Conservation (phyloP, 352 stramenopile species). For the Globisporangium sylvaticum region DNA sequence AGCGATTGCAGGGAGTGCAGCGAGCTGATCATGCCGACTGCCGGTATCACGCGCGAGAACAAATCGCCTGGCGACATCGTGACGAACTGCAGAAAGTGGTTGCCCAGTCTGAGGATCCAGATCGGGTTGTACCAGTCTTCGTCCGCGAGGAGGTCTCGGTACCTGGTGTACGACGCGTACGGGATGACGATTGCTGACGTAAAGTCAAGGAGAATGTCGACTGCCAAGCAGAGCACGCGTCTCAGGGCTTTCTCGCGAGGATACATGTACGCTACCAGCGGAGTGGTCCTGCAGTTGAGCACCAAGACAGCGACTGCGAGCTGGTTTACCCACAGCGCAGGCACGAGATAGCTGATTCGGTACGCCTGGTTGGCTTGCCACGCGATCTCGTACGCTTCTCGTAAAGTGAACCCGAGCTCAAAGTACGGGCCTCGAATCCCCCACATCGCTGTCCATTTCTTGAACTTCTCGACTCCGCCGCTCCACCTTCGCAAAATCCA, state of each 20-base stretch:
- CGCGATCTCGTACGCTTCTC: neutral
- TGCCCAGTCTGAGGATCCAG: neutral
- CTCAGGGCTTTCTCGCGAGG: neutral
- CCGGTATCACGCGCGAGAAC: neutral
- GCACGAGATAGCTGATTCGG: neutral
- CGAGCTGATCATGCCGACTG: neutral
- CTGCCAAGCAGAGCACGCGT: neutral
- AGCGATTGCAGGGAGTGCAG: neutral
- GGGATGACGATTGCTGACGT: neutral
- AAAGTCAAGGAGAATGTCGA: neutral
- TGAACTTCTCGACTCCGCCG: neutral
- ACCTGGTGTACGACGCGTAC: neutral
- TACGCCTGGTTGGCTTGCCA: neutral
- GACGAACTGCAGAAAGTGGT: neutral
- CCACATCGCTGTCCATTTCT: neutral
- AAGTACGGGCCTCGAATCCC: neutral
- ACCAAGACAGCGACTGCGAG: neutral
- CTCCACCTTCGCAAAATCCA: neutral
- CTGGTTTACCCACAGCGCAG: neutral
- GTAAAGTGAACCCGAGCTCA: neutral
- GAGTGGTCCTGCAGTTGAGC: neutral
- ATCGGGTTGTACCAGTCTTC: neutral
- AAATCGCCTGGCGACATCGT: neutral
- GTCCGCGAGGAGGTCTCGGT: neutral
- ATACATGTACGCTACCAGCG: neutral